phyloP scores from a whole-genome alignment of 2,329 filamentous ascomycete species.

The Scopulariopsis brevicaulis region DNA sequence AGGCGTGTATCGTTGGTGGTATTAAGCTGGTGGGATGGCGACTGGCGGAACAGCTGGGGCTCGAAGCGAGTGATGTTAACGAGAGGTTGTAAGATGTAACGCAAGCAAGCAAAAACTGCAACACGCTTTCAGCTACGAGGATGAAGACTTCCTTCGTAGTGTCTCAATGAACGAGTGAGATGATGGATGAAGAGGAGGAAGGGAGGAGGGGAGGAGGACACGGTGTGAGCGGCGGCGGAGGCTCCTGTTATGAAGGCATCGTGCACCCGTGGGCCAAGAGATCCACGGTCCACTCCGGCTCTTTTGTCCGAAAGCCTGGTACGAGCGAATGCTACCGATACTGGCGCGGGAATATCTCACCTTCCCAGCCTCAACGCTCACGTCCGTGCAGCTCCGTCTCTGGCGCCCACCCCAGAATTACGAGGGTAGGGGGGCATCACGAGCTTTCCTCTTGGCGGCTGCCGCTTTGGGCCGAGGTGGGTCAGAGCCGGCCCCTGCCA shows the following conservation, averaged over 20 bases:
- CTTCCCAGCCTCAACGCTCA: too few species aligned
- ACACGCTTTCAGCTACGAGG: not conserved
- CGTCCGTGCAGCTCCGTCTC: too few species aligned
- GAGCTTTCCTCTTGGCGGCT: not conserved
- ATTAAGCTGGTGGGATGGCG: not conserved
- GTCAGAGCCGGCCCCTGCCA: not conserved
- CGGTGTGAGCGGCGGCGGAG: not conserved
- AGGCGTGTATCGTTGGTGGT: not conserved
- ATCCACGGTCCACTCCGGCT: too few species aligned
- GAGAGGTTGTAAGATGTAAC: not conserved
- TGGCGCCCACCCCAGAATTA: too few species aligned
- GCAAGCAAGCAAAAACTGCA: not conserved
- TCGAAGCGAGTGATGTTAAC: slow-evolving; percentile 1
- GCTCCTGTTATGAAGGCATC: not conserved
- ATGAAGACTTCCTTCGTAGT: not conserved
- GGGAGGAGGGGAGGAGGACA: not conserved
- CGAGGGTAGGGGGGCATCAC: not conserved
- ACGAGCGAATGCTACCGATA: too few species aligned
- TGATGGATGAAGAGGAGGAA: not conserved
- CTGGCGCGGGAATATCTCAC: too few species aligned
- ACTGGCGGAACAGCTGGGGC: not conserved
- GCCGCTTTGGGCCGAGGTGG: not conserved
- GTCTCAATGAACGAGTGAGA: not conserved
- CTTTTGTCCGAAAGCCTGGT: too few species aligned
- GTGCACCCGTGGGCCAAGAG: not conserved